Base-by-base conservation (phyloP, 192 early-diverging fungal species). In the Linnemannia elongata region DNA sequence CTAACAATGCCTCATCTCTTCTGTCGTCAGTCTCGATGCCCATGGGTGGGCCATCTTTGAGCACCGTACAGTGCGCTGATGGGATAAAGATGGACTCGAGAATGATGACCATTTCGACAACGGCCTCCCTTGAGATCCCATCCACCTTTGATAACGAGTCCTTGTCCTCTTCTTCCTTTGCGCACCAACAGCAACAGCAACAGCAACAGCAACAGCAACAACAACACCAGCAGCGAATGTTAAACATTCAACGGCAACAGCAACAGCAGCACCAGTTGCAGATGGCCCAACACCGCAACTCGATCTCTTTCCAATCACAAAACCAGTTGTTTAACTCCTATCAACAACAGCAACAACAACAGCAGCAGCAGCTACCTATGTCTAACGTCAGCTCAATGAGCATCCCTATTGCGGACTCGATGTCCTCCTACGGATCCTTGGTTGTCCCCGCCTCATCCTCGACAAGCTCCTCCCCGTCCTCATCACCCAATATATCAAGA, bases 381-480 rank as follows among this genome's bases (percentile, higher is more conserved):
- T 57, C 82, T 30, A 57, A 33, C 9, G 22, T 69, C 7, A 71
- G 45, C 30, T 87, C 85, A 4, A 75, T 81, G 85, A 41, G 63
- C 1, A 87, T 87, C 13, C 79, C 76, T 27, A 38, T 81, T 30
- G 41, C 78, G 9, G 49, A 81, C 38, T 41, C 78, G 0, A 80
- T 77, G 27, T 4, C 66, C 35, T 77, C 78, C 5, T 87, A 81
- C 75, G 79, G 80, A n/a, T 87, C 85, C 6, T 72, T 87, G 45
- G 76, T 81, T 12, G 85, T 87, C 10, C 85, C 85, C 30, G 85
- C 85, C 20, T 87, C 85, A 4, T 81, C 79, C 2, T 80, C 83
- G 6, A 71, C 85, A 20, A 57, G 63, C 13, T 81, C 85, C 18
- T 87, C 85, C 0, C 69, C 72, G 1, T 38, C 69, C 2, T 78